phyloP scores from a whole-genome alignment of 345 rosid species.

The Trapa bicornis region DNA sequence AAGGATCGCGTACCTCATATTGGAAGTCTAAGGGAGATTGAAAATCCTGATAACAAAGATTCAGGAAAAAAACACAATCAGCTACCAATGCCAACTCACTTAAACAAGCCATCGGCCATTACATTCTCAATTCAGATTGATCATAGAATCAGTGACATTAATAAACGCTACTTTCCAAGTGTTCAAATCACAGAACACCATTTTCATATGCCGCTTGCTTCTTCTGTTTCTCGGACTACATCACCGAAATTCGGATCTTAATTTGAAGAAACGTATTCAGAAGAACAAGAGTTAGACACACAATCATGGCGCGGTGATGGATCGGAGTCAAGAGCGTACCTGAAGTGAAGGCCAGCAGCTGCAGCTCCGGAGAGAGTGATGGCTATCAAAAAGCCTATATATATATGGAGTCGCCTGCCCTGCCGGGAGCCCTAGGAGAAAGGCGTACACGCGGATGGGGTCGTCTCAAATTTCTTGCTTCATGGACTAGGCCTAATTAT shows the following conservation, averaged over 20 bases:
- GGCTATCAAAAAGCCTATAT: background rate
- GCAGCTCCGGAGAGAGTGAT: background rate
- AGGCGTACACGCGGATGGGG: too few species aligned
- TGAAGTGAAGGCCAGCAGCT: background rate
- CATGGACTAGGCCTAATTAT: too few species aligned
- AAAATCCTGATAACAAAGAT: background rate
- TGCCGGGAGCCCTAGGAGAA: background rate
- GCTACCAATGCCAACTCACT: background rate
- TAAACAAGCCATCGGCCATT: background rate
- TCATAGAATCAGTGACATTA: background rate
- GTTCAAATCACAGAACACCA: background rate
- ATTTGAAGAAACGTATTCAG: background rate
- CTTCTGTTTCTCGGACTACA: background rate
- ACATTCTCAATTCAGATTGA: background rate
- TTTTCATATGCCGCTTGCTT: background rate
- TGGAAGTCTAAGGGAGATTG: background rate
- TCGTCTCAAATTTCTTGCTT: too few species aligned
- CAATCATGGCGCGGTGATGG: background rate
- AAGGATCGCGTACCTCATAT: conserved; percentile 5
- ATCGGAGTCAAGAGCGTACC: background rate
- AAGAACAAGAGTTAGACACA: background rate
- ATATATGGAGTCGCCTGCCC: background rate
- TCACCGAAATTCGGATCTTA: background rate
- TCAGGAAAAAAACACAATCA: conserved; percentile 5
- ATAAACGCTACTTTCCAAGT: background rate